A percentile compares a stretch with the other conserved stretches of the same genome.
These are phyloP conservation scores for Zizania palustris DNA, from an alignment of 202 grass and related monocot species.

Conservation along the genomic window DNA sequence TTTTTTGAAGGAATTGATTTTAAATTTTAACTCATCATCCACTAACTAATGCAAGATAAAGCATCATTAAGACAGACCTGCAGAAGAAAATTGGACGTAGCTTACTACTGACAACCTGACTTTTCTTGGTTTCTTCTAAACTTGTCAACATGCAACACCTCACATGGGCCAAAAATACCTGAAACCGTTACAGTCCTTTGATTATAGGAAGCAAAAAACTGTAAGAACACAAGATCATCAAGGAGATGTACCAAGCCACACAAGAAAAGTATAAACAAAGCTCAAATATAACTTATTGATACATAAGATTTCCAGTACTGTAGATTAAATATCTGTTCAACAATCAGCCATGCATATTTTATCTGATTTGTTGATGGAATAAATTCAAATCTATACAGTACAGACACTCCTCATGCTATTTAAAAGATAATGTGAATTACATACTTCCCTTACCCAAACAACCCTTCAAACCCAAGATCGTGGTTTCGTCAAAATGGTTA, in stretches of 20 bases:
- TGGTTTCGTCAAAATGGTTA: constrained; percentile 24
- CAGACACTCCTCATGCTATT: not conserved
- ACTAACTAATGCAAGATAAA: not conserved
- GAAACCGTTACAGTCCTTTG: constrained; percentile 44
- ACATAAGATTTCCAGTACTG: not conserved
- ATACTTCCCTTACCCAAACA: constrained; percentile 17
- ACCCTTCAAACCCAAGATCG: not conserved
- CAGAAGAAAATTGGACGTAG: constrained; percentile 56
- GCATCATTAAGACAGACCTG: constrained; percentile 51
- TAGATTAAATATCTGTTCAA: constrained; percentile 6
- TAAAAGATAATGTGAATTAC: constrained; percentile 22
- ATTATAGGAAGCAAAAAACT: constrained; percentile 54
- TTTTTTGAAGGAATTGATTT: not conserved
- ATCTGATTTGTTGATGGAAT: constrained; percentile 23
- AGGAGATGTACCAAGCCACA: constrained; percentile 7
- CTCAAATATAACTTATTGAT: constrained; percentile 10
- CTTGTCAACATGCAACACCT: constrained; percentile 43
- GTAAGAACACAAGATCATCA: constrained; percentile 22
- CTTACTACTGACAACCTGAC: constrained; percentile 39
- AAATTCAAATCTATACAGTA: not conserved
- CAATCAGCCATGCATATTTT: not conserved
- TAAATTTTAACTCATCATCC: not conserved
- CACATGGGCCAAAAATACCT: constrained; percentile 56
- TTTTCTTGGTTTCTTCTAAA: constrained; percentile 45
- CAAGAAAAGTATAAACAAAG: constrained; percentile 11